These are phyloP conservation scores for Penicillium cosmopolitanum DNA, from an alignment of 495 filamentous ascomycete genomes.

Conservation along the genomic window DNA sequence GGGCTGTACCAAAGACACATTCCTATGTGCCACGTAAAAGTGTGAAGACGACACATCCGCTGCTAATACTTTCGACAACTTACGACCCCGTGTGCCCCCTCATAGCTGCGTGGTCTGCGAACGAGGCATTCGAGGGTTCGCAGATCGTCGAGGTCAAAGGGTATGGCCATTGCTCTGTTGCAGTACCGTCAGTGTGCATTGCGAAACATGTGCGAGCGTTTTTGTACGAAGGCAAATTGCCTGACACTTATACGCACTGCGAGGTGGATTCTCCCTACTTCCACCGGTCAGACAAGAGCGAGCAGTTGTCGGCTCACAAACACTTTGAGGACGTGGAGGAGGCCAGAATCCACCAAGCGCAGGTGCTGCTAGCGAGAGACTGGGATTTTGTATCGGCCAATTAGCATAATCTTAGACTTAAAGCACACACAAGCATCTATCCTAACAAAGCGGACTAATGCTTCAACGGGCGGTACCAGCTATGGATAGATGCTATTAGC, in stretches of 20 bases:
- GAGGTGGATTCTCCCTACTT: constrained; percentile 39
- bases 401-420: neutral
- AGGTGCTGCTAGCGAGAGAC: constrained; percentile 12
- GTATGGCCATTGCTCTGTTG: constrained; percentile 49
- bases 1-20: constrained; percentile 43
- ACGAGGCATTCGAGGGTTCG: constrained; percentile 41
- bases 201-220: constrained; percentile 39
- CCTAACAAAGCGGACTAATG: constrained; percentile 6
- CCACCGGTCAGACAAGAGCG: constrained; percentile 24
- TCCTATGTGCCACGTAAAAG: constrained; percentile 33
- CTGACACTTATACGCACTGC: constrained; percentile 35
- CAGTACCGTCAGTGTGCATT: constrained; percentile 42
- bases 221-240: constrained; percentile 43
- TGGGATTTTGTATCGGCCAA: constrained; percentile 6
- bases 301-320: constrained; percentile 7
- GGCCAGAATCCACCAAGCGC: constrained; percentile 17
- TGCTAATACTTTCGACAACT: constrained; percentile 46
- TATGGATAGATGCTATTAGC: neutral
- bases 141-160: constrained; percentile 45
- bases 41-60: constrained; percentile 41
- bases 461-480: constrained; percentile 2
- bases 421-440: constrained; percentile 5
- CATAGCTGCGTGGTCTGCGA: constrained; percentile 41
- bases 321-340: constrained; percentile 21
- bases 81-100: constrained; percentile 50